These are phyloP conservation scores for Tolypocladium paradoxum DNA, from an alignment of 2,329 filamentous ascomycete genomes.

Conservation along the genomic window DNA sequence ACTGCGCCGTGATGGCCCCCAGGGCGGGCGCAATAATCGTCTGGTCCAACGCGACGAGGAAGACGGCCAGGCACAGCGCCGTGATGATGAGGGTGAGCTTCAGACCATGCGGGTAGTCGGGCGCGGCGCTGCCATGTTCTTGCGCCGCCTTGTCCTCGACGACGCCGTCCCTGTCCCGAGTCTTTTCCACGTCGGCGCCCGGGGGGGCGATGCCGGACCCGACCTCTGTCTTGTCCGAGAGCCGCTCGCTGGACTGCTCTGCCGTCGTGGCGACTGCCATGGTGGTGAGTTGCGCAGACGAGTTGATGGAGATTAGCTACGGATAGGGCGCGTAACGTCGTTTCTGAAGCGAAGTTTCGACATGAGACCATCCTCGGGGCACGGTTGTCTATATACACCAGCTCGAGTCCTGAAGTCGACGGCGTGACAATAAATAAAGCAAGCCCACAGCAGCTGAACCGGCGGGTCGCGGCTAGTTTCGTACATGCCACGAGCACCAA, in stretches of 20 bases:
- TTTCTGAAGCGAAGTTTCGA: too few relatives aligned
- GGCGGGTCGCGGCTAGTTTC: too few relatives aligned
- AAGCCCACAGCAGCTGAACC: too few relatives aligned
- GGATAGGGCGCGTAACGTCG: too few relatives aligned
- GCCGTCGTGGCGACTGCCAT: slow-evolving; percentile 7
- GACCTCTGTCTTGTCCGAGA: slow-evolving; percentile 21
- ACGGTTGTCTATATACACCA: too few relatives aligned
- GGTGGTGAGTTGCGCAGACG: not conserved
- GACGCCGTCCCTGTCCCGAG: slow-evolving; percentile 2
- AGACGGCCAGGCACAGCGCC: slow-evolving; percentile 34
- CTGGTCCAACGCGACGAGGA: slow-evolving; percentile 40
- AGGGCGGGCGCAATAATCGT: slow-evolving; percentile 42
- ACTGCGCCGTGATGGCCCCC: slow-evolving; percentile 38
- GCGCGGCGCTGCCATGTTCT: slow-evolving; percentile 5
- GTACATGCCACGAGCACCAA: too few relatives aligned
- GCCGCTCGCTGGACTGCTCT: slow-evolving; percentile 8
- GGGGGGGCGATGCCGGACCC: slow-evolving; percentile 13
- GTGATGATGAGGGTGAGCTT: slow-evolving; percentile 30
- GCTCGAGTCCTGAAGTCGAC: too few relatives aligned
- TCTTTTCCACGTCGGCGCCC: slow-evolving; percentile 2
- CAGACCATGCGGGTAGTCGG: slow-evolving; percentile 27
- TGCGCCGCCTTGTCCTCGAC: slow-evolving; percentile 1
- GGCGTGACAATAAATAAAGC: too few relatives aligned
- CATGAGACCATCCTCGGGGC: too few relatives aligned
- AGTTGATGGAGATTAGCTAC: not conserved